Evolutionary conservation across 441 rosid species (phyloP), one percentile per base, ranked within the genome.

Genomic region (Capsella rubella): DNA sequence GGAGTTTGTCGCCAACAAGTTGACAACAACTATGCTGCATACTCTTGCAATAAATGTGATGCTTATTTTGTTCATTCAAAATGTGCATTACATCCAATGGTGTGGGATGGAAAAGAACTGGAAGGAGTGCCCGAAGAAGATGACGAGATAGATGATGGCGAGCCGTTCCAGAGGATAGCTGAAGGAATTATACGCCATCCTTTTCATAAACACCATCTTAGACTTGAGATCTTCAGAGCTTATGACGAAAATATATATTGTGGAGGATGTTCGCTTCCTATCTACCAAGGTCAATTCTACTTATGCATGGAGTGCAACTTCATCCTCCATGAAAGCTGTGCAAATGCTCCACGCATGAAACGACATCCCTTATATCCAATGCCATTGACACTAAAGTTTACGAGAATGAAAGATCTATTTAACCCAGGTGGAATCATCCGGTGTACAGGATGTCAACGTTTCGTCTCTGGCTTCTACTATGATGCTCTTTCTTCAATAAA

Each of bases 1-100:
- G 57, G 74, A 18, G 39, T 58, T 5, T 70, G 74, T n/a, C 74
- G 4, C 0, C 7, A 14, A 49, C 28, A 8, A 8, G 53, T 49
- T 18, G 53, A 49, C 53, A 18, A 49, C 28, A 49, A 49, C 4
- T 49, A 49, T 49, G 53, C 28, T 9, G 53, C 53, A 49, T 49
- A 49, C 53, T 3, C 53, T 9, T 49, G 53, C 28, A 18, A 9
- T 1, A 49, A 16, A 16, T 49, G 53, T 18, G 53, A 18, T 8
- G 53, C 27, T 49, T 49, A 49, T 49, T 18, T 43, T 42, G n/a
- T 54, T 10, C 49, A 49, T 65, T 39, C 18, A 13, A 58, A 11
- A 57, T 66, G 16, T 49, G 53, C 53, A 3, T 3, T 18, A 49
- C 4, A 3, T 21, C 25, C 25, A 21, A 21, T 21, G 25, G 53